Conservation (phyloP, 2,329 filamentous ascomycete species). For the Apiospora koreana region DNA sequence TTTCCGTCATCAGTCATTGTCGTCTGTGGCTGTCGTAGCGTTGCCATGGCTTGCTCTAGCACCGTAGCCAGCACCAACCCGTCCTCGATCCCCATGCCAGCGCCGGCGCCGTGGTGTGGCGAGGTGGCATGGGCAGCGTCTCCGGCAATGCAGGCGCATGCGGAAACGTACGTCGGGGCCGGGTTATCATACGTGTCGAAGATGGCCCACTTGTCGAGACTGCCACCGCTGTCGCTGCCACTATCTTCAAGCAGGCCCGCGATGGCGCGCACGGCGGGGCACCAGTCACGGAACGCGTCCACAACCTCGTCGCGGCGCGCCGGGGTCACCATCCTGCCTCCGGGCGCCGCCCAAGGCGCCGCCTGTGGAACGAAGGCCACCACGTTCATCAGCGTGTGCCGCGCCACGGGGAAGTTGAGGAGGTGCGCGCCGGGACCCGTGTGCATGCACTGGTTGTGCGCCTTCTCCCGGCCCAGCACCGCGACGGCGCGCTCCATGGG, state of each 20-base stretch:
- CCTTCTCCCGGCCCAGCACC: constrained; percentile 43
- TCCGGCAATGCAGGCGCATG: constrained; percentile 22
- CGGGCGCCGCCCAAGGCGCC: constrained; percentile 23
- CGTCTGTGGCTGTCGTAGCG: too few species aligned
- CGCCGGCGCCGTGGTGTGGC: constrained; percentile 26
- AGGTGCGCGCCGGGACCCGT: constrained; percentile 25
- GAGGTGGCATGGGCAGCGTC: constrained; percentile 26
- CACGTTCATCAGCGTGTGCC: constrained; percentile 25
- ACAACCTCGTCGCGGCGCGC: too few species aligned
- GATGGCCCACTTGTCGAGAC: constrained; percentile 24
- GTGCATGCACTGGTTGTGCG: constrained; percentile 19
- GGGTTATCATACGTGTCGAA: constrained; percentile 27
- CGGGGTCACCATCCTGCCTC: constrained; percentile 5
- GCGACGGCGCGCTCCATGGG: constrained; percentile 48
- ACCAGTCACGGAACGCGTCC: constrained; percentile 13
- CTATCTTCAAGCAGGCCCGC: too few species aligned
- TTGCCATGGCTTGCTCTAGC: background rate
- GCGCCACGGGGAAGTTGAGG: constrained; percentile 24
- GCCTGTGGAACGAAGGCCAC: constrained; percentile 22
- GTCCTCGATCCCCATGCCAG: constrained; percentile 18
- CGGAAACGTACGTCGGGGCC: constrained; percentile 20
- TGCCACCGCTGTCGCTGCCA: too few species aligned
- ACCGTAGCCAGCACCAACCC: background rate
- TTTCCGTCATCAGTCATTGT: too few species aligned
- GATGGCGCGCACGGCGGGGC: background rate